phyloP scores from a whole-genome alignment of 75 land plant species.

The Pinus taeda region DNA sequence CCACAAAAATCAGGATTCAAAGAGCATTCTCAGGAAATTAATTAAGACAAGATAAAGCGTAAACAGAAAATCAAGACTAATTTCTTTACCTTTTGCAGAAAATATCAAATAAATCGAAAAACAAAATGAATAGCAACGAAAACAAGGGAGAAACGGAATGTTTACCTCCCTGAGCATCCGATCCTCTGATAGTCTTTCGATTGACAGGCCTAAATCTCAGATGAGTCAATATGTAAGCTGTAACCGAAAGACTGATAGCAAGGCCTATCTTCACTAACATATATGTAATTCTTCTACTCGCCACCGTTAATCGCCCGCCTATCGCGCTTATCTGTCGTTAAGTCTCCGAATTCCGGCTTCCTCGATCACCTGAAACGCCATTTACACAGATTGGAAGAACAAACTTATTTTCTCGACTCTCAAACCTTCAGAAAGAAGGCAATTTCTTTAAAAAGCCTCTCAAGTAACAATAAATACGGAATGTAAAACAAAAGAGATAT shows the following conservation, averaged over 20 bases:
- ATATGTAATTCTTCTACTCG: background rate
- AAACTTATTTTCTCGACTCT: too few relatives aligned
- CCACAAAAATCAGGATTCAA: background rate
- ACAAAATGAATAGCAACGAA: background rate
- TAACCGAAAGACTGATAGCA: slow-evolving; percentile 55
- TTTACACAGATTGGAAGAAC: too few relatives aligned
- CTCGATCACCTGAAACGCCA: too few relatives aligned
- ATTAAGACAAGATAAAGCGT: background rate
- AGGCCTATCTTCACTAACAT: slow-evolving; percentile 41
- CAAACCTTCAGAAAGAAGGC: too few relatives aligned
- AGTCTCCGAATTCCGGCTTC: too few relatives aligned
- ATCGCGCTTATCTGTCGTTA: too few relatives aligned
- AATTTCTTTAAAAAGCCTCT: too few relatives aligned
- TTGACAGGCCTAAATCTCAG: slow-evolving; percentile 11
- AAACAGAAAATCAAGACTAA: background rate
- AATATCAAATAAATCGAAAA: background rate
- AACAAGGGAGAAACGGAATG: slow-evolving; percentile 8
- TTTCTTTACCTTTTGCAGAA: background rate
- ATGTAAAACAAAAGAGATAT: too few relatives aligned
- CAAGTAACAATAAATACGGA: too few relatives aligned
- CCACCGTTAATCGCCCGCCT: background rate
- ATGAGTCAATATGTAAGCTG: slow-evolving; percentile 39
- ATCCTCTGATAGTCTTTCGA: slow-evolving; percentile 9
- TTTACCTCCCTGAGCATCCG: slow-evolving; percentile 14
- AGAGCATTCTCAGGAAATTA: background rate